Base-by-base conservation (phyloP, 257 asterid genomes). In the Ballota nigra region DNA sequence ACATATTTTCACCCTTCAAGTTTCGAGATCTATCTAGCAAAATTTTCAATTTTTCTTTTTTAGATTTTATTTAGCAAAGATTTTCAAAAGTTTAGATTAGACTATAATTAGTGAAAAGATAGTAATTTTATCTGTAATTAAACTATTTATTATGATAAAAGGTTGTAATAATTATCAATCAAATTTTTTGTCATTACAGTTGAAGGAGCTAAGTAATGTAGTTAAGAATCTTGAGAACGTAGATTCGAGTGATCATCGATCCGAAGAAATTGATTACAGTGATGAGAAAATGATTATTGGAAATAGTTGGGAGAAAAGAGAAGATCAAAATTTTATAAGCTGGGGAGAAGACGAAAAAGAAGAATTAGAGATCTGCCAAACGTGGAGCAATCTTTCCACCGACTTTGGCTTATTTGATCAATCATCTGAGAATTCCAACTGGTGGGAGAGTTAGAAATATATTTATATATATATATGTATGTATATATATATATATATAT, bases 361-460 rank as follows among this genome's bases (percentile, higher is more conserved):
- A 28, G 83, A 69, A 62, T 82, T 70, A 24, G 75, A 69, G 72
- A 69, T 80, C 18, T 63, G 73, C 68, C 82, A 72, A 56, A 77
- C 58, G 57, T 84, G 89, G 86, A 52, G 77, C 69, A 61, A 66
- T 68, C 41, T 80, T 29, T 70, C 81, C 26, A 49, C 77, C 3
- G 52, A 78, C 2, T 63, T 38, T 33, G 79, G 67, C 6, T 60
- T 77, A 23, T 77, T 79, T 34, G 78, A 78, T 49, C 75, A 75
- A 4, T 72, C 82, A 12, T 77, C 75, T 3, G 69, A 63, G 20
- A 51, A 71, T 63, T 59, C 80, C 5, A 72, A 71, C 26, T 86
- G 88, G 90, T 85, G 88, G 88, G 88, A 81, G 66, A 70, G 26
- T 23, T 79, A 16, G 19, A 33, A 3, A 3, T 3, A 36, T 2